Evolutionary conservation across 2,329 filamentous ascomycete genomes (phyloP).

Genomic region (Alternaria ventricosa): DNA sequence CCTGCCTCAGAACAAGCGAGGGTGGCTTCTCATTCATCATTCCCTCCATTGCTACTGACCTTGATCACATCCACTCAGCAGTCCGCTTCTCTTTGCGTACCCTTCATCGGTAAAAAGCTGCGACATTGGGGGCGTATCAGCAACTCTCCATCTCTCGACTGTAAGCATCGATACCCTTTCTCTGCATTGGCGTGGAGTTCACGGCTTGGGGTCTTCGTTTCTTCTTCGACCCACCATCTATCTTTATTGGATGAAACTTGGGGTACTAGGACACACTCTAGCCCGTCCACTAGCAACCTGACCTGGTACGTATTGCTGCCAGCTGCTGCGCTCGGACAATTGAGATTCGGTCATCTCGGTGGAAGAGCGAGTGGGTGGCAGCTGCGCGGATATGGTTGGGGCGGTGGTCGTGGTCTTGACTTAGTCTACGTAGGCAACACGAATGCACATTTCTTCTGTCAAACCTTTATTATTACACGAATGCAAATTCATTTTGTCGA

Average conservation of each 20-base stretch:
- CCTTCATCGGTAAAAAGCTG: background rate
- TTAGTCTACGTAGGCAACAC: background rate
- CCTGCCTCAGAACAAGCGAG: too few relatives aligned
- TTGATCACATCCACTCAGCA: conserved; percentile 3
- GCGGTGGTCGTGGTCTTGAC: background rate
- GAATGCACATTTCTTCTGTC: background rate
- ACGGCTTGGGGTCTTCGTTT: background rate
- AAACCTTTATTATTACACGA: background rate
- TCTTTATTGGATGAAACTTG: background rate
- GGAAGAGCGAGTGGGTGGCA: background rate
- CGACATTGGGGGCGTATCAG: background rate
- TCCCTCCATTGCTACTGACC: conserved; percentile 10
- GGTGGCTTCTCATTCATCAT: conserved; percentile 1
- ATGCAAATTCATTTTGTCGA: background rate
- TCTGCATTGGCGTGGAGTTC: conserved; percentile 8
- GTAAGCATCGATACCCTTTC: conserved; percentile 5
- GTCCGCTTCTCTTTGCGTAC: background rate
- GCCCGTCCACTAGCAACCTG: background rate
- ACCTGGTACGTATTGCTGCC: background rate
- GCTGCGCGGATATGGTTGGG: background rate
- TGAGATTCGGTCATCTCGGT: conserved; percentile 13
- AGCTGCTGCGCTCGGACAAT: background rate
- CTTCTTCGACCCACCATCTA: background rate
- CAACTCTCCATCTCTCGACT: conserved; percentile 1
- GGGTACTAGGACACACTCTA: background rate